phyloP scores from a whole-genome alignment of 2,329 filamentous ascomycete genomes.

The Talaromyces islandicus region DNA sequence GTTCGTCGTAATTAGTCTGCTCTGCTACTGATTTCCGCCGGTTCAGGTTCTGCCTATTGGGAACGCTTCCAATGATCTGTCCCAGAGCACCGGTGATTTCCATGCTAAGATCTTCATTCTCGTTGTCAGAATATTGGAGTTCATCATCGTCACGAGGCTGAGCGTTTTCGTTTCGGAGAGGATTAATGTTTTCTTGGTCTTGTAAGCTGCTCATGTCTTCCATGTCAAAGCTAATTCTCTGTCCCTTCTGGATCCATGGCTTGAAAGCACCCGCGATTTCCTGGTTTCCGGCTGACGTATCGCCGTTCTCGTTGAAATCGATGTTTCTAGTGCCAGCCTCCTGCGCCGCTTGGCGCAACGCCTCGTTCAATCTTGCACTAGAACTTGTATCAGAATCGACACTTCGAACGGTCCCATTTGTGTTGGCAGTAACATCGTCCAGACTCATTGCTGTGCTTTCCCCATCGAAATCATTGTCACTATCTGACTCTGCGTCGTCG shows the following conservation, averaged over 20 bases:
- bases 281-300: conserved; percentile 71
- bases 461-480: conserved; percentile 47
- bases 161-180: conserved; percentile 16
- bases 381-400: conserved; percentile 56
- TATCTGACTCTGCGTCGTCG: conserved; percentile 42
- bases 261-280: conserved; percentile 46
- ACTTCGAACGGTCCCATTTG: conserved; percentile 56
- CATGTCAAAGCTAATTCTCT: conserved; percentile 36
- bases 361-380: conserved; percentile 69
- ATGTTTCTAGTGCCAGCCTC: conserved; percentile 69
- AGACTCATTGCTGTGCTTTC: conserved; percentile 78
- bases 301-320: conserved; percentile 54
- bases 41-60: conserved; percentile 27
- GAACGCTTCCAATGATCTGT: conserved; percentile 58
- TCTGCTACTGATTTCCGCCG: conserved; percentile 37
- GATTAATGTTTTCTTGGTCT: conserved; percentile 42
- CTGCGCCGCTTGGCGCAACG: conserved; percentile 66
- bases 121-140: conserved; percentile 34
- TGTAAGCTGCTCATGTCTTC: conserved; percentile 36
- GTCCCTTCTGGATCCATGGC: conserved; percentile 42
- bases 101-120: conserved; percentile 77
- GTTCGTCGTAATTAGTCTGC: conserved; percentile 42
- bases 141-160: conserved; percentile 1
- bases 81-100: conserved; percentile 83
- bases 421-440: conserved; percentile 68